phyloP scores from a whole-genome alignment of 352 stramenopile species.

The Globisporangium solare region DNA sequence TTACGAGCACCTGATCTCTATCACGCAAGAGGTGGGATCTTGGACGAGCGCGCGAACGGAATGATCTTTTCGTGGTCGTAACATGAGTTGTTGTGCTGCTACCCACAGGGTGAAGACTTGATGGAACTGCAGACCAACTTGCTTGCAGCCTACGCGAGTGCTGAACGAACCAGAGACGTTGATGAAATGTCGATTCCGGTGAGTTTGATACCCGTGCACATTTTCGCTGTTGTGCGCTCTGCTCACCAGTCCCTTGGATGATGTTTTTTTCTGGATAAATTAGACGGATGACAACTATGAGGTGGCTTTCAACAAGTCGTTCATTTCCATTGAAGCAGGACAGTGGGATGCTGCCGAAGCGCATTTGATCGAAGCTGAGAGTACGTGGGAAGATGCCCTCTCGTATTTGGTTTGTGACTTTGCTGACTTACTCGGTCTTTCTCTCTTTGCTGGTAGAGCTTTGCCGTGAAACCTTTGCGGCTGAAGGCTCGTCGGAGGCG shows the following conservation, averaged over 20 bases:
- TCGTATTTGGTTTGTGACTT: background rate
- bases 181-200: slow-evolving; percentile 46
- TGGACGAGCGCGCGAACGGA: background rate
- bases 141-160: slow-evolving; percentile 66
- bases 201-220: slow-evolving; percentile 4
- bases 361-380: slow-evolving; percentile 49
- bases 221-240: background rate
- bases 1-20: slow-evolving; percentile 65
- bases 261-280: no score
- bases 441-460: slow-evolving; percentile 33
- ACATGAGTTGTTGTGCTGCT: background rate
- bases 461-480: slow-evolving; percentile 53
- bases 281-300: slow-evolving; percentile 76
- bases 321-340: slow-evolving; percentile 61
- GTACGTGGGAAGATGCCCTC: slow-evolving; percentile 25
- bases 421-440: background rate
- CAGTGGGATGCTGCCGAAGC: slow-evolving; percentile 47
- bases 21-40: slow-evolving; percentile 26
- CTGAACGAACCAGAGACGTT: slow-evolving; percentile 48
- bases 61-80: slow-evolving; percentile 1
- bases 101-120: slow-evolving; percentile 45
- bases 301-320: slow-evolving; percentile 83
- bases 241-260: no score
- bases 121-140: slow-evolving; percentile 79
- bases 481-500: slow-evolving; percentile 41